These are phyloP conservation scores for Paramecium octaurelia DNA, from an alignment of 73 alveolate genomes.

Conservation along the genomic window DNA sequence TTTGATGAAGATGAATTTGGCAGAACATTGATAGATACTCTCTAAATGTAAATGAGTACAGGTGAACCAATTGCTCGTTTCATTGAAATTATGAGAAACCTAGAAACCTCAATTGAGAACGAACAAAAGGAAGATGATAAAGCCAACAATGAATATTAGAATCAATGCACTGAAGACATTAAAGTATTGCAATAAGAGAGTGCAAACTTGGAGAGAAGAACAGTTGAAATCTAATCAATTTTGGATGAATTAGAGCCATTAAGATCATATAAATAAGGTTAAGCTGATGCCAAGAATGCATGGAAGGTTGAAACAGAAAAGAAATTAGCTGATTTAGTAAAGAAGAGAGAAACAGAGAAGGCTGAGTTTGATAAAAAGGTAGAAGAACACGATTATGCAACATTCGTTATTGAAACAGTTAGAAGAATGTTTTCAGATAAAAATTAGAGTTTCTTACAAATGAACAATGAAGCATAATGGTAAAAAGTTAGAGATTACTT, in stretches of 20 bases:
- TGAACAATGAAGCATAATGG: neutral
- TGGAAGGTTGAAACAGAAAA: constrained; percentile 4
- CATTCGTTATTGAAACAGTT: constrained; percentile 41
- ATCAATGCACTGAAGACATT: constrained; percentile 35
- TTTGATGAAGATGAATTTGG: constrained; percentile 54
- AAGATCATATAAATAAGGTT: constrained; percentile 35
- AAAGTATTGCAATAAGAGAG: neutral
- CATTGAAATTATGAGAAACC: constrained; percentile 42
- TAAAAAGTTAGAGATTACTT: constrained; percentile 20
- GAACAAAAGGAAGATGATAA: constrained; percentile 43
- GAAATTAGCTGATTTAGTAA: neutral
- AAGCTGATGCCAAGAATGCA: neutral
- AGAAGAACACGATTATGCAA: constrained; percentile 43
- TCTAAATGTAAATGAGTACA: constrained; percentile 6
- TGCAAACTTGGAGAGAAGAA: constrained; percentile 49
- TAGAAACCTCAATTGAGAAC: constrained; percentile 19
- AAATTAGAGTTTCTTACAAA: neutral
- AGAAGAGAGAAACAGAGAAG: constrained; percentile 20
- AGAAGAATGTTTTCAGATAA: constrained; percentile 37
- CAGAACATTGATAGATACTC: constrained; percentile 38
- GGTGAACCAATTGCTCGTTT: constrained; percentile 39
- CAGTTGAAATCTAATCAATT: constrained; percentile 45
- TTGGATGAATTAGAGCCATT: constrained; percentile 46
- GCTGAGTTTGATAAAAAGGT: constrained; percentile 16
- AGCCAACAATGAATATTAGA: constrained; percentile 21